Evolutionary conservation across 2,329 filamentous ascomycete species (phyloP), one percentile per base, ranked within the genome.

Genomic region (Colletotrichum paranaense): DNA sequence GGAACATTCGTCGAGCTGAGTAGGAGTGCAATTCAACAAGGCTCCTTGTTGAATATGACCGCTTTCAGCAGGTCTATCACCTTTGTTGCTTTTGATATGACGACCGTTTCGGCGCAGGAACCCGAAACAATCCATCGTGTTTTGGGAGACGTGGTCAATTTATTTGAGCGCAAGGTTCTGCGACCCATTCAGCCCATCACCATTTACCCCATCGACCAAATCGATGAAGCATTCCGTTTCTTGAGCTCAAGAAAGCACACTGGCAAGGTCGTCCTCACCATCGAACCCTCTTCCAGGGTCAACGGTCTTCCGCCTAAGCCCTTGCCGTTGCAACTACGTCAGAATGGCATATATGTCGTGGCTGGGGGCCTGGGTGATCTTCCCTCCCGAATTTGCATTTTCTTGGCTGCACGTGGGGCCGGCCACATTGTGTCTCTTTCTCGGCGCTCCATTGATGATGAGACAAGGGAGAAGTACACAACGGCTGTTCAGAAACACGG

Each of bases 1-100:
- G 86, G 86, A 1, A 80, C 83, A 3, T 86, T 88, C 62, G 76
- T 88, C 8, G 86, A 88, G 67, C 81, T 88, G 53, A 82, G 84
- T 9, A 82, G 80, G 74, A 75, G 80, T 46, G 84, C 85, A 46
- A 78, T 82, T 24, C 76, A 78, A 5, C 80, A 78, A 68, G 86
- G 84, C 66, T 82, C 80, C 2, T 78, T 83, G 1, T 78, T 90
- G 0, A 86, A 88, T 52, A 86, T 89, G 83, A 76, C 81, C 12
- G 82, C 83, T 12, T 85, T 87, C 62, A 84, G 86, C 16, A 77
- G 74, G 55, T 87, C 86, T 71, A 82, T 82, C 38, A 86, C 83
- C 59, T 87, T 86, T 74, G 82, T 82, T 70, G 84, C 86, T 0
- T 81, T 88, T 3, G 85, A 88, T 68, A 78, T 87, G 56, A 76